A percentile compares a stretch with the other conserved stretches of the same genome.
phyloP scores from a whole-genome alignment of 1,139 yeast genomes.

The Scheffersomyces lignicola region DNA sequence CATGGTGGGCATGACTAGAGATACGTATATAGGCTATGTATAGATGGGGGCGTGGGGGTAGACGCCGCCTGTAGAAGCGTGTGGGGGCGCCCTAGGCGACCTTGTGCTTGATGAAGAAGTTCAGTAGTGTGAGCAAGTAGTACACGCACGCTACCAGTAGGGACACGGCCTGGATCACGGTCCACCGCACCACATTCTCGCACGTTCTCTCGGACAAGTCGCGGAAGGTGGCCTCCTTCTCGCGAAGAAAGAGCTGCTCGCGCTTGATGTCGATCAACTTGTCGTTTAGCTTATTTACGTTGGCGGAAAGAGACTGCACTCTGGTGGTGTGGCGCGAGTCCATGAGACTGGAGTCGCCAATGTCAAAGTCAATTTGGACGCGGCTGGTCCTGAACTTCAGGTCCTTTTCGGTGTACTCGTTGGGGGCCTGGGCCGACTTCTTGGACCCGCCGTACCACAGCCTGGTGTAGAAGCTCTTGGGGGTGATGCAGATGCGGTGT shows the following conservation, averaged over 20 bases:
- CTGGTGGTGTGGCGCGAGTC: conserved; percentile 53
- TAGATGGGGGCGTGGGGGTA: too few relatives aligned
- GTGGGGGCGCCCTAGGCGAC: too few relatives aligned
- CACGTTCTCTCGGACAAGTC: conserved; percentile 68
- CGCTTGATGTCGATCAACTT: conserved; percentile 58
- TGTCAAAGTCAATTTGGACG: conserved; percentile 50
- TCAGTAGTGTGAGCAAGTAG: conserved; percentile 63
- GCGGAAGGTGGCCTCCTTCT: conserved; percentile 67
- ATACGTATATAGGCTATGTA: too few relatives aligned
- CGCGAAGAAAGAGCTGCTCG: conserved; percentile 68
- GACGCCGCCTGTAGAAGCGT: too few relatives aligned
- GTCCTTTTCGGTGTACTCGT: conserved; percentile 14
- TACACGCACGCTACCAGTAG: conserved; percentile 62
- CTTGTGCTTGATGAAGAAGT: conserved; percentile 64
- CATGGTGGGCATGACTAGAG: too few relatives aligned
- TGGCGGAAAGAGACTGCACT: conserved; percentile 50
- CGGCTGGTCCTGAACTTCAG: conserved; percentile 55
- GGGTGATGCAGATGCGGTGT: conserved; percentile 70
- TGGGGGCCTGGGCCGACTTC: conserved; percentile 9
- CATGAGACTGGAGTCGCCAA: conserved; percentile 52
- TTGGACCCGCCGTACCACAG: conserved; percentile 19
- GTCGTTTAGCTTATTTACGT: conserved; percentile 51
- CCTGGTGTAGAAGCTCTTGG: conserved; percentile 43
- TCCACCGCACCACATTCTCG: conserved; percentile 65
- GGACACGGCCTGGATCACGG: conserved; percentile 58